phyloP scores from a whole-genome alignment of 2,329 filamentous ascomycete genomes.

The Chaetomium globosum region DNA sequence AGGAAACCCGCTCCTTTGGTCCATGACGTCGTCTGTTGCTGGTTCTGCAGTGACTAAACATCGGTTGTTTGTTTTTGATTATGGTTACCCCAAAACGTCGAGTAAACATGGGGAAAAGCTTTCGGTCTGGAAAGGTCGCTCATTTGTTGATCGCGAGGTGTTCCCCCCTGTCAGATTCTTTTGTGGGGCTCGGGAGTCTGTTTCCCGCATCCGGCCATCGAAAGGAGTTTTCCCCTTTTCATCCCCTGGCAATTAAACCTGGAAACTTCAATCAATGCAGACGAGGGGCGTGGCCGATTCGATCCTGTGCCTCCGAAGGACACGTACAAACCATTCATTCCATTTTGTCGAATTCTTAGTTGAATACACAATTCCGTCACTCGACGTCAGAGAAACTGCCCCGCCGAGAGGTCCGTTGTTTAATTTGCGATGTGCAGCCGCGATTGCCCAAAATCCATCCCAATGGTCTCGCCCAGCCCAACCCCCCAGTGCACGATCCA shows the following conservation, averaged over 20 bases:
- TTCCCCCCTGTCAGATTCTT: background rate
- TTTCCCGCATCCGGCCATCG: background rate
- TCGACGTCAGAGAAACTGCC: background rate
- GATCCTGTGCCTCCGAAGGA: background rate
- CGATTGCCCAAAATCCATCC: background rate
- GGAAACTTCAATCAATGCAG: background rate
- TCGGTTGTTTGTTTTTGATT: too few relatives aligned
- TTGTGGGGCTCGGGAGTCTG: conserved; percentile 6
- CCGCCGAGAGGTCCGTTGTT: background rate
- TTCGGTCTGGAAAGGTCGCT: background rate
- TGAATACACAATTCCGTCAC: background rate
- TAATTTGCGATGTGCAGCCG: background rate
- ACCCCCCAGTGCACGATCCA: conserved; percentile 9
- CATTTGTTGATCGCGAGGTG: background rate
- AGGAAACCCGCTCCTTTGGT: background rate
- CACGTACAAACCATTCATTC: background rate
- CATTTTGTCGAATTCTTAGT: background rate
- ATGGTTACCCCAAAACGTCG: too few relatives aligned
- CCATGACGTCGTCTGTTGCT: background rate
- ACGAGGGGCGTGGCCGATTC: background rate
- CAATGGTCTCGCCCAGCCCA: conserved; percentile 3
- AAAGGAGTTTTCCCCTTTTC: background rate
- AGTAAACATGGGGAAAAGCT: background rate
- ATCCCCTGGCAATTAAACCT: background rate
- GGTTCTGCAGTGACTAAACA: background rate